These are phyloP conservation scores for Umbelopsis sp. DNA, from an alignment of 192 early-diverging fungal genomes.

Conservation along the genomic window DNA sequence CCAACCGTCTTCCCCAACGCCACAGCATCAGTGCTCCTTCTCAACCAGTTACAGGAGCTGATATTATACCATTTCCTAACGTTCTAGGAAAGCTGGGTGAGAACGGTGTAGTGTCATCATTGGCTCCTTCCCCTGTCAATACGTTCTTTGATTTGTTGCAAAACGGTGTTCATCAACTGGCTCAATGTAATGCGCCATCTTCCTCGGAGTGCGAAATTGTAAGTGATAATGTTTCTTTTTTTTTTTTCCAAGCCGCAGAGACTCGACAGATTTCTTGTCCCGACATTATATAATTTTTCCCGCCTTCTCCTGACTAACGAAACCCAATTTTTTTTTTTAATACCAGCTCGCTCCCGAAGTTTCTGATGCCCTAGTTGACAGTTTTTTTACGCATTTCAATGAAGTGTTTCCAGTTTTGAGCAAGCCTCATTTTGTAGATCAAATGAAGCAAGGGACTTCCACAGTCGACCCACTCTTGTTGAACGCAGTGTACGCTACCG, in stretches of 20 bases:
- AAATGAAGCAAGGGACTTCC: slow-evolving; percentile 1
- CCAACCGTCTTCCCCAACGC: not conserved
- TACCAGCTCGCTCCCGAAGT: slow-evolving; percentile 5
- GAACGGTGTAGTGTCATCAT: not conserved
- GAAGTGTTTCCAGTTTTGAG: slow-evolving; percentile 35
- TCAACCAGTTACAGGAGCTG: not conserved
- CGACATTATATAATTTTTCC: slow-evolving; percentile 7
- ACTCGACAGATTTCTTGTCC: too few relatives aligned
- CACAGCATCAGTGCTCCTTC: not conserved
- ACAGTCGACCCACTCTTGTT: slow-evolving; percentile 28
- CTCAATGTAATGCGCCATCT: slow-evolving; percentile 9
- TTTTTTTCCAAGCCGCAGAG: not conserved
- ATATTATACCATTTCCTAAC: slow-evolving; percentile 11
- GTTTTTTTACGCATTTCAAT: slow-evolving; percentile 39
- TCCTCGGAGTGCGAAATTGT: slow-evolving; percentile 24
- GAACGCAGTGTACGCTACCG: slow-evolving; percentile 30
- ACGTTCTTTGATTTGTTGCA: slow-evolving; percentile 6
- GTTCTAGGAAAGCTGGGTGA: slow-evolving; percentile 5
- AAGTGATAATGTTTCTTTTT: not conserved
- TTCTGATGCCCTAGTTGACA: slow-evolving; percentile 17
- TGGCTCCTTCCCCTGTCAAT: slow-evolving; percentile 7
- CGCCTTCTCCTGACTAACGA: slow-evolving; percentile 30
- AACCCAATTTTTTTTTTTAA: slow-evolving; percentile 26
- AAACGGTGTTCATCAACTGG: slow-evolving; percentile 11
- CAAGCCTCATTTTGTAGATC: slow-evolving; percentile 29